These are phyloP conservation scores for Plasmopara muralis DNA, from an alignment of 352 stramenopile genomes.

Conservation along the genomic window DNA sequence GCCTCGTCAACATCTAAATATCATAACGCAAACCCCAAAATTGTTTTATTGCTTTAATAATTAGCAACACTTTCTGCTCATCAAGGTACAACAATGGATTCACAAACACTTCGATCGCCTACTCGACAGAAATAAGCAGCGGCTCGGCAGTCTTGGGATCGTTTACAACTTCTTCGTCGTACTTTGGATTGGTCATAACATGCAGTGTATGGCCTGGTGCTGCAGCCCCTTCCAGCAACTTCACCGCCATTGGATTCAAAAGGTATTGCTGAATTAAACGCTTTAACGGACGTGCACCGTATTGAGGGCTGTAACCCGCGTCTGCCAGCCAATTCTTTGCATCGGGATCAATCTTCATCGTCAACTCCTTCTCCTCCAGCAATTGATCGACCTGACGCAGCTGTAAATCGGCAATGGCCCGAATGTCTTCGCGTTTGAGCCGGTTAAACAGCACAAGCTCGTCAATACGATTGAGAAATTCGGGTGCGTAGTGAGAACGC, in stretches of 20 bases:
- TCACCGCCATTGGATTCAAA: slow-evolving; percentile 91
- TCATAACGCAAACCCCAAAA: too few species aligned
- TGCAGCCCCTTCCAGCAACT: slow-evolving; percentile 82
- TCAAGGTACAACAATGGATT: too few species aligned
- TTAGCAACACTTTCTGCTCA: too few species aligned
- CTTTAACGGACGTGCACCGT: slow-evolving; percentile 95
- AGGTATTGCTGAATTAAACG: slow-evolving; percentile 94
- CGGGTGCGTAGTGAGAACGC: slow-evolving; percentile 91
- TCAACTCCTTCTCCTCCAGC: slow-evolving; percentile 89
- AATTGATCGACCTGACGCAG: slow-evolving; percentile 86
- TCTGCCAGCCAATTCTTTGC: slow-evolving; percentile 91
- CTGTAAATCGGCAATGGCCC: slow-evolving; percentile 93
- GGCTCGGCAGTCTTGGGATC: slow-evolving; percentile 35
- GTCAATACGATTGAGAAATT: slow-evolving; percentile 99
- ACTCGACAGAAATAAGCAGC: slow-evolving; percentile 27
- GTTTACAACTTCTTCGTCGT: slow-evolving; percentile 41
- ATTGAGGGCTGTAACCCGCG: slow-evolving; percentile 92
- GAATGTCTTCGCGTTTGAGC: slow-evolving; percentile 87
- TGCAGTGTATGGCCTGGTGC: slow-evolving; percentile 72
- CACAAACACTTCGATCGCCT: neutral
- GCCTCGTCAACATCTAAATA: too few species aligned
- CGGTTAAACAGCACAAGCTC: slow-evolving; percentile 97
- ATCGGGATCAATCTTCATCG: slow-evolving; percentile 82
- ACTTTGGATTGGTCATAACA: slow-evolving; percentile 51
- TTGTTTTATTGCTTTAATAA: too few species aligned